Percentiles rank a stretch among this genome's conserved stretches.
phyloP scores from a whole-genome alignment of 1,284 basidiomycete species.

The Neotropicomus parvogracilis region DNA sequence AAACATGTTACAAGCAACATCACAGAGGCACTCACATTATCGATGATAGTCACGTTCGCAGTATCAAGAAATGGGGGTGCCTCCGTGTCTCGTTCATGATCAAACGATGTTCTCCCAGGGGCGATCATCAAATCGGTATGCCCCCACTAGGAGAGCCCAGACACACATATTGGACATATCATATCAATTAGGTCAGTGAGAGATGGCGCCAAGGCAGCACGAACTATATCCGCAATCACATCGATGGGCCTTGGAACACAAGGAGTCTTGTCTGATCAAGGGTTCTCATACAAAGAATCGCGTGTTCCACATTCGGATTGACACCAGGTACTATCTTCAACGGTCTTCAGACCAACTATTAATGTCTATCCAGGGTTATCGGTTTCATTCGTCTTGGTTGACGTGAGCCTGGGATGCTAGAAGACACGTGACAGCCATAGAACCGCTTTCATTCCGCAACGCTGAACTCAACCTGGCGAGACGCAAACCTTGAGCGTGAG shows the following conservation, averaged over 20 bases:
- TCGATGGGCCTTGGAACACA: conserved; percentile 61
- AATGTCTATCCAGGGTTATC: conserved; percentile 14
- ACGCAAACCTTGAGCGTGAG: neutral
- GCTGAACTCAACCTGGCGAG: conserved; percentile 10
- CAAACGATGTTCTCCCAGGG: conserved; percentile 54
- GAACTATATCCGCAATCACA: conserved; percentile 51
- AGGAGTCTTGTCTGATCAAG: conserved; percentile 39
- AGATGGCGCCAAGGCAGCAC: conserved; percentile 5
- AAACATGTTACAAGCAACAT: neutral
- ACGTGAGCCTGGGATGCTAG: conserved; percentile 19
- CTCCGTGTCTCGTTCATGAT: conserved; percentile 43
- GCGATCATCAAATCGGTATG: conserved; percentile 47
- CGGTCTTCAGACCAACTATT: conserved; percentile 12
- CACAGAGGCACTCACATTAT: conserved; percentile 10
- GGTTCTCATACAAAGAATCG: conserved; percentile 16
- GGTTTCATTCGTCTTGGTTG: conserved; percentile 15
- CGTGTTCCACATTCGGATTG: conserved; percentile 39
- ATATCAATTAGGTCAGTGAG: neutral
- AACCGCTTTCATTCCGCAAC: conserved; percentile 15
- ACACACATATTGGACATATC: too few relatives aligned
- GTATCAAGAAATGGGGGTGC: conserved; percentile 32
- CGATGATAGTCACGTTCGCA: conserved; percentile 1
- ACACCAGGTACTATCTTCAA: neutral
- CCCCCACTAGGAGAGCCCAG: conserved; percentile 45
- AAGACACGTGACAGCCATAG: conserved; percentile 16